These are phyloP conservation scores for Asterochloris sp. DNA, from an alignment of 139 green algal genomes.

Conservation along the genomic window DNA sequence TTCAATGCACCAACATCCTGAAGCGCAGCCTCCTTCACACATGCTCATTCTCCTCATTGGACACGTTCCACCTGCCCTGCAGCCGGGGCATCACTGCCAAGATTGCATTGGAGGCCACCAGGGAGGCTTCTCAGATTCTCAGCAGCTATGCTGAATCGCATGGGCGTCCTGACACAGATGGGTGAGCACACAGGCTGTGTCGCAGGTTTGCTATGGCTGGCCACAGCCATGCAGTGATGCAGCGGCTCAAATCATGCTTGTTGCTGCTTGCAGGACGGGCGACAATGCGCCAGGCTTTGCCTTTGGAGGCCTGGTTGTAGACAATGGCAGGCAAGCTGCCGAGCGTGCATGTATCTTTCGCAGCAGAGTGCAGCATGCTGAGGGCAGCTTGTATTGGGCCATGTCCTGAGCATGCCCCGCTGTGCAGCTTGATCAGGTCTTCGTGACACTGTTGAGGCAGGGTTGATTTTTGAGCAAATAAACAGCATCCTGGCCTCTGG, in stretches of 20 bases:
- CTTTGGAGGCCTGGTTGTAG: constrained; percentile 26
- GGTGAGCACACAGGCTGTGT: background rate
- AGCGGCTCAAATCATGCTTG: background rate
- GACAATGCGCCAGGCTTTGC: constrained; percentile 39
- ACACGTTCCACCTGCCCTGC: background rate
- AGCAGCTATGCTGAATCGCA: constrained; percentile 20
- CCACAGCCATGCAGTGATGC: background rate
- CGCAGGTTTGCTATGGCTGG: background rate
- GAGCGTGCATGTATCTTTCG: background rate
- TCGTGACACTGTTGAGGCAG: background rate
- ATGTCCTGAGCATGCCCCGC: too few species aligned
- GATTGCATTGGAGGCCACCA: constrained; percentile 32
- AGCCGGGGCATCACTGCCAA: constrained; percentile 18
- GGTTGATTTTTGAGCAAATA: background rate
- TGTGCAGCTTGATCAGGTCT: background rate
- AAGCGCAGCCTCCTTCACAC: background rate
- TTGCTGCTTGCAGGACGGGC: constrained; percentile 27
- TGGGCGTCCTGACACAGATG: constrained; percentile 22
- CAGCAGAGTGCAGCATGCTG: background rate
- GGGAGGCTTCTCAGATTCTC: constrained; percentile 26
- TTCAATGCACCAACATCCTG: background rate
- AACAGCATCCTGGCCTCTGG: background rate
- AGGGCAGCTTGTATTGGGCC: background rate
- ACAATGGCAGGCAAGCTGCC: constrained; percentile 19
- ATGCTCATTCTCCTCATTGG: background rate